Conservation (phyloP, 306 rosid genomes). For the Parietaria judaica region DNA sequence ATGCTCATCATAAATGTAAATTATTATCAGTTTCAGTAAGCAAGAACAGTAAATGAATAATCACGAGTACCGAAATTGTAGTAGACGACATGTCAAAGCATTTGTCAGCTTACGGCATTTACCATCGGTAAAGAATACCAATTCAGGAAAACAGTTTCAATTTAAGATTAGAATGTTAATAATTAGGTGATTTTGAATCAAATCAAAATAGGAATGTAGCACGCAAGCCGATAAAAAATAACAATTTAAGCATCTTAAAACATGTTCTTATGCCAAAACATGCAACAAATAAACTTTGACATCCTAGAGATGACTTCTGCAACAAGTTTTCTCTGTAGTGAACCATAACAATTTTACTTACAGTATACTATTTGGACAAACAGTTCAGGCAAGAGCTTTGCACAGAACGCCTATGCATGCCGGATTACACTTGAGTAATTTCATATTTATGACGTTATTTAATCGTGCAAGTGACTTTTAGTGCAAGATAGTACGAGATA, state of each 20-base stretch:
- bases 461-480: no score
- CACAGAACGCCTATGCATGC: background rate
- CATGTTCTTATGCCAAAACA: no score
- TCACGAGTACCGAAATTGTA: no score
- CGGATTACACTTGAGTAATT: no score
- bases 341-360: background rate
- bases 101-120: background rate
- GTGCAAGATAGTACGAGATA: no score
- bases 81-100: no score
- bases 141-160: no score
- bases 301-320: background rate
- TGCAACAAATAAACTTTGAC: background rate
- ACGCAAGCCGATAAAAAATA: background rate
- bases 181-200: no score
- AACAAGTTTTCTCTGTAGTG: background rate
- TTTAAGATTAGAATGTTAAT: no score
- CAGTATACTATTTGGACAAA: background rate
- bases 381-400: background rate
- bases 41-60: background rate
- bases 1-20: slow-evolving; percentile 24
- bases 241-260: no score
- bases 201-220: background rate
- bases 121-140: background rate
- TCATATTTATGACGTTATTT: no score
- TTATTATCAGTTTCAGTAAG: background rate